phyloP scores from a whole-genome alignment of 1,139 yeast genomes.

The Arxiozyma bovina region DNA sequence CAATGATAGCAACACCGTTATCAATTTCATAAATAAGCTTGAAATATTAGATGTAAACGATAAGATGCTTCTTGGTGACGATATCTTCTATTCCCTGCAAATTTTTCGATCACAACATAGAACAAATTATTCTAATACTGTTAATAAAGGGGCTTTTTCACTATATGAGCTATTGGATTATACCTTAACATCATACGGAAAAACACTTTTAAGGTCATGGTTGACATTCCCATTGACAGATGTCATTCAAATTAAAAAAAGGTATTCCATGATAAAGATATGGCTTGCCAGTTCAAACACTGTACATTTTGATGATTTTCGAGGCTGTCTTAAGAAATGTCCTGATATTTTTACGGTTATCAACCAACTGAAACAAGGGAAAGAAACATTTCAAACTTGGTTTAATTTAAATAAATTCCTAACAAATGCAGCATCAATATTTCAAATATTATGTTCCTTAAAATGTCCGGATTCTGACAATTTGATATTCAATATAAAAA shows the following conservation, averaged over 20 bases:
- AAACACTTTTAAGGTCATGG: conserved; percentile 31
- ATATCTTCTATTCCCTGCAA: conserved; percentile 31
- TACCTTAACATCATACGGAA: conserved; percentile 31
- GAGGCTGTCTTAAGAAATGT: conserved; percentile 19
- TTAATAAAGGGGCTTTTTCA: conserved; percentile 14
- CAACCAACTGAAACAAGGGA: conserved; percentile 27
- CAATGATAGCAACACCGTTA: not conserved
- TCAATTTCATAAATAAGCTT: not conserved
- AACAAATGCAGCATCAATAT: conserved; percentile 8
- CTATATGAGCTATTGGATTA: conserved; percentile 25
- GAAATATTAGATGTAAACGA: conserved; percentile 10
- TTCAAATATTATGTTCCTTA: conserved; percentile 6
- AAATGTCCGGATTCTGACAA: conserved; percentile 2
- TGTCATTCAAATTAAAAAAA: conserved; percentile 19
- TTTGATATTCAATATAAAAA: conserved; percentile 5
- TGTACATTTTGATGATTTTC: conserved; percentile 12
- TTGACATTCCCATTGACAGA: conserved; percentile 32
- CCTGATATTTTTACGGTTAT: conserved; percentile 27
- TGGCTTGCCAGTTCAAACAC: conserved; percentile 20
- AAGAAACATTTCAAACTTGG: conserved; percentile 26
- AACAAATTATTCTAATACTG: conserved; percentile 12
- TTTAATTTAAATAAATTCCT: conserved; percentile 17
- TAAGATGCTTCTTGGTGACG: conserved; percentile 32
- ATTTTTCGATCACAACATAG: conserved; percentile 22
- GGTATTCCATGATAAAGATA: conserved; percentile 29